Evolutionary conservation across 169 alveolate genomes (phyloP), one percentile per base, ranked within the genome.

Genomic region (Plasmodium ovale): DNA sequence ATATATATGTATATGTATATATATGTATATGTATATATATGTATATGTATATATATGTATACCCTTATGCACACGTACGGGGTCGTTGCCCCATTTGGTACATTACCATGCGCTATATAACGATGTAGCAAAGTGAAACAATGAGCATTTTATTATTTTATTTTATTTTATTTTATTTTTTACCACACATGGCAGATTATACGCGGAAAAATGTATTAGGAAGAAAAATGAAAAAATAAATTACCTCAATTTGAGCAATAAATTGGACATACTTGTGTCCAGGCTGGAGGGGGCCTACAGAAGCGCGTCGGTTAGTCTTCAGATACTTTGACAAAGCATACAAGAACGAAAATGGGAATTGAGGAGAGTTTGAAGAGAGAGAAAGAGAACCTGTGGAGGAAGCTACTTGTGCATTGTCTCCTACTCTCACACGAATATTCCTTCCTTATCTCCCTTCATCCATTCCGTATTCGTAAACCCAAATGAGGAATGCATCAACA

Each of bases 151-250:
- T 37, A 19, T 65, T 33, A 31, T 21, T 27, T 62, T 33, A 31
- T 19, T 27, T 42, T 62, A 14, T 62, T 62, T 62, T 62, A 9
- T 62, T 60, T 60, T 16, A 60, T 29, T n/a, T n/a, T n/a, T n/a
- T n/a, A n/a, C n/a, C n/a, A n/a, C n/a, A n/a, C n/a, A n/a, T n/a
- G n/a, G n/a, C 56, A 74, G 88, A 53, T 35, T 74, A 31, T 74
- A 74, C 31, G 88, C 88, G 7, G 88, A 74, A 62, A 74, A 74
- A 74, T 74, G 88, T 53, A 74, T 74, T 25, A 74, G 88, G 53
- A 74, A 74, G 31, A 74, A 74, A 74, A 74, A 74, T 68, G 88
- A 74, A 62, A 74, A 74, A 74, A 25, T 74, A 44, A 74, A 74
- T 42, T 74, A 74, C 37, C 70, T 74, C 39, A 74, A 74, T 64